Percentiles rank a stretch among this genome's conserved stretches.
phyloP scores from a whole-genome alignment of 208 protist species.

The Acanthamoeba culbertsoni region DNA sequence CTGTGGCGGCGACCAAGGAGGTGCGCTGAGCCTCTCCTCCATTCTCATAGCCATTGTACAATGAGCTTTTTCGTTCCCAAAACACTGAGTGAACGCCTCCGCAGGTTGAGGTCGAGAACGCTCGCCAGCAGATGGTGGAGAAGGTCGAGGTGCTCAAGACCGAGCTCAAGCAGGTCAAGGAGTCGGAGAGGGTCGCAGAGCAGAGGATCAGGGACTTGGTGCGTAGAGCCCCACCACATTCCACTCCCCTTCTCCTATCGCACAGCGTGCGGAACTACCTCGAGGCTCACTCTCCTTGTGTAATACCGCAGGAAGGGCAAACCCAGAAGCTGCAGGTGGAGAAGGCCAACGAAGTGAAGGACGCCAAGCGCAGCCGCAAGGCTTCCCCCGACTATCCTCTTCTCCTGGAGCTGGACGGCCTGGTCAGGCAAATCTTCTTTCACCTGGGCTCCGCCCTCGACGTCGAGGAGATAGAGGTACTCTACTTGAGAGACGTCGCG shows the following conservation, averaged over 20 bases:
- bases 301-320: neutral
- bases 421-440: constrained; percentile 34
- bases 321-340: neutral
- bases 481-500: neutral
- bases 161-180: constrained; percentile 3
- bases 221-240: too few relatives aligned
- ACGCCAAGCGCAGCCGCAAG: constrained; percentile 4
- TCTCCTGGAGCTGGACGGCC: constrained; percentile 1
- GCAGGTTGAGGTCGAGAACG: neutral
- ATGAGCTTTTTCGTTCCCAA: too few relatives aligned
- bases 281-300: neutral
- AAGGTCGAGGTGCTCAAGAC: neutral
- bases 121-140: neutral
- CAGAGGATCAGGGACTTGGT: neutral
- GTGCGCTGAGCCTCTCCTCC: neutral
- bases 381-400: neutral
- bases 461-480: neutral
- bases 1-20: neutral
- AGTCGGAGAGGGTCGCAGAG: constrained; percentile 17
- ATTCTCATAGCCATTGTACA: too few relatives aligned
- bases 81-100: too few relatives aligned
- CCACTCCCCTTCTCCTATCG: neutral
- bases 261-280: neutral
- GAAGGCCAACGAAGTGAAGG: constrained; percentile 11
- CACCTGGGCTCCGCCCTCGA: constrained; percentile 21